Evolutionary conservation across 495 filamentous ascomycete species (phyloP).

Genomic region (Letharia lupina): DNA sequence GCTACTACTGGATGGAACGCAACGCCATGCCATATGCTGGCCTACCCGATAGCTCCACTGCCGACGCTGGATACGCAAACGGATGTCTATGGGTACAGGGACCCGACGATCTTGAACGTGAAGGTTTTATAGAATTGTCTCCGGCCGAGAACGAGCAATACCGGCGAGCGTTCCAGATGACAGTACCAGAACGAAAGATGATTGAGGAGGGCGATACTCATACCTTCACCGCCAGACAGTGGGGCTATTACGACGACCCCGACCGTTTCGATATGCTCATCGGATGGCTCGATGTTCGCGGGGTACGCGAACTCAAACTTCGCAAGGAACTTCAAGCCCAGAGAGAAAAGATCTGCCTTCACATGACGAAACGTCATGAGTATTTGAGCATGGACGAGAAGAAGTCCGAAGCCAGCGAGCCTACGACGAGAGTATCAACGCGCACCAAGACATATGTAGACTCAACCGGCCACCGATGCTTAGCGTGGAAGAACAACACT

Average conservation of each 20-base stretch:
- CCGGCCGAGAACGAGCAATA: constrained; percentile 57
- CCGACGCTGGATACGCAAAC: constrained; percentile 81
- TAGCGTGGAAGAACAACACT: constrained; percentile 73
- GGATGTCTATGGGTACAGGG: constrained; percentile 95
- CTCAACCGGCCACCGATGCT: constrained; percentile 57
- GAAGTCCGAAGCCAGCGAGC: constrained; percentile 48
- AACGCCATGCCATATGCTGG: constrained; percentile 97
- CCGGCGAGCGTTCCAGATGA: constrained; percentile 60
- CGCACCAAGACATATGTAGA: constrained; percentile 62
- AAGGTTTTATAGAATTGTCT: constrained; percentile 72
- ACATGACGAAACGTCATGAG: constrained; percentile 69
- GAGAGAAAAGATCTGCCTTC: constrained; percentile 62
- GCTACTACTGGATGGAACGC: constrained; percentile 98
- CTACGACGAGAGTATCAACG: constrained; percentile 61
- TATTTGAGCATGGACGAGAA: constrained; percentile 53
- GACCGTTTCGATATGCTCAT: constrained; percentile 68
- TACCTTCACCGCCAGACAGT: constrained; percentile 68
- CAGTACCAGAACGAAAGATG: constrained; percentile 76
- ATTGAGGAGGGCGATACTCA: constrained; percentile 76
- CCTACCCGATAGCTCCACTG: constrained; percentile 78
- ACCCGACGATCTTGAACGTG: constrained; percentile 78
- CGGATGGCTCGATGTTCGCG: constrained; percentile 79
- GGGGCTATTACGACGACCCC: constrained; percentile 83
- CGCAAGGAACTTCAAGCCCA: constrained; percentile 75
- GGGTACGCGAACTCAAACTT: constrained; percentile 72